Base-by-base conservation (phyloP, 495 filamentous ascomycete species). In the Astrocystis sublimbata region DNA sequence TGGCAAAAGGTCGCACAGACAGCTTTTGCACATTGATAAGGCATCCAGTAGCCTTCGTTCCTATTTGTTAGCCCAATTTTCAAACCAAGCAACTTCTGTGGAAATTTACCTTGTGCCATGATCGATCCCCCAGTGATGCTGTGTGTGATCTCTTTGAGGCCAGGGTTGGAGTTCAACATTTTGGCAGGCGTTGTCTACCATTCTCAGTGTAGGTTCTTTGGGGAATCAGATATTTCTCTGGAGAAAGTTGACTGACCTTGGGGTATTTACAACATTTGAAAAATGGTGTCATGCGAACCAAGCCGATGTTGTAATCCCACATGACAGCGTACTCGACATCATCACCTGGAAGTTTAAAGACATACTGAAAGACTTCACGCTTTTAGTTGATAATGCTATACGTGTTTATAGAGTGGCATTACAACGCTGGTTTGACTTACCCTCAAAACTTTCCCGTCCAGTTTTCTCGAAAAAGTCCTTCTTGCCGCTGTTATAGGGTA, bases 291-390 rank as follows among this genome's bases (percentile, higher is more conserved):
- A 93, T 93, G 60, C 93, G 87, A 53, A 97, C 93, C 26, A 97
- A 88, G n/a, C 94, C 94, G 59, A 93, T 87, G 62, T 92, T 92
- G 74, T 97, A 97, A 73, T 98, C 94, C 94, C 94, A 98, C 86
- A 96, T 91, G 24, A 98, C 86, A 6, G 80, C 84, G 79, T 91
- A 92, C 50, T 79, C 73, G 63, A 80, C 83, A 6, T 87, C 84
- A 40, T 92, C 83, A 10, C 79, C 86, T 6, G 88, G 88, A 23
- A 88, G 71, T 67, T 85, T 84, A 77, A 96, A 98, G n/a, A 82
- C 86, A 74, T 98, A 98, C 60, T 93, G 87, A 73, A 93, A 97
- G 5, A 96, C 94, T 97, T 61, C 42, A 53, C 41, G 9, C 7
- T 62, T 36, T 58, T 43, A 55, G 61, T 67, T 60, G 58, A 68